Evolutionary conservation across 2,329 filamentous ascomycete species (phyloP).

Genomic region (Pseudocercospora macadamiae): DNA sequence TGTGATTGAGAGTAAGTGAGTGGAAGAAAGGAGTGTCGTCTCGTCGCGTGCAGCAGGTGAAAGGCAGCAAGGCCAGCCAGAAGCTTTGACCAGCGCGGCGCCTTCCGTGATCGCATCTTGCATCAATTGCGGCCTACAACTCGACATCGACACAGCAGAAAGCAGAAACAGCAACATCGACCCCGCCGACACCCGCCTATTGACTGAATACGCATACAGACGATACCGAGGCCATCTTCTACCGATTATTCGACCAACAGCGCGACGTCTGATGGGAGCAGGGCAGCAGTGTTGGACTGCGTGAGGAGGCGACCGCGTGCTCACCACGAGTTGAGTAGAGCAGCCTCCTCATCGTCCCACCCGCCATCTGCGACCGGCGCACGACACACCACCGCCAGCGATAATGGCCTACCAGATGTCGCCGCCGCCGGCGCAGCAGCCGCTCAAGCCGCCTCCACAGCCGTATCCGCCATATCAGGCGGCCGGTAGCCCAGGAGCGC

Average conservation of each 20-base stretch:
- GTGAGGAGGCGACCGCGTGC: slow-evolving; percentile 28
- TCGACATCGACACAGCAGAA: slow-evolving; percentile 6
- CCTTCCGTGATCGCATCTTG: not conserved
- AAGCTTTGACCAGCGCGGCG: slow-evolving; percentile 8
- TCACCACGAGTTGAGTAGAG: slow-evolving; percentile 15
- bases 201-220: not conserved
- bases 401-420: slow-evolving; percentile 39
- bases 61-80: not conserved
- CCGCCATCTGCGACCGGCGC: slow-evolving; percentile 11
- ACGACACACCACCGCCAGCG: slow-evolving; percentile 6
- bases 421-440: slow-evolving; percentile 36
- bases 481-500: slow-evolving; percentile 39
- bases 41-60: no score
- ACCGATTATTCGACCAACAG: slow-evolving; percentile 2
- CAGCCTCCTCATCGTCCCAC: slow-evolving; percentile 12
- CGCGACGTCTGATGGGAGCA: slow-evolving; percentile 24
- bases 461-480: slow-evolving; percentile 56
- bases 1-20: not conserved
- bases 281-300: slow-evolving; percentile 13
- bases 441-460: slow-evolving; percentile 22
- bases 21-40: slow-evolving; percentile 1
- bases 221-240: slow-evolving; percentile 1
- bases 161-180: slow-evolving; percentile 11
- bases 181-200: not conserved
- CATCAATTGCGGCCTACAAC: slow-evolving; percentile 1